Evolutionary conservation across 257 asterid genomes (phyloP), one percentile per base, ranked within the genome.

Genomic region (Datura wrightii): DNA sequence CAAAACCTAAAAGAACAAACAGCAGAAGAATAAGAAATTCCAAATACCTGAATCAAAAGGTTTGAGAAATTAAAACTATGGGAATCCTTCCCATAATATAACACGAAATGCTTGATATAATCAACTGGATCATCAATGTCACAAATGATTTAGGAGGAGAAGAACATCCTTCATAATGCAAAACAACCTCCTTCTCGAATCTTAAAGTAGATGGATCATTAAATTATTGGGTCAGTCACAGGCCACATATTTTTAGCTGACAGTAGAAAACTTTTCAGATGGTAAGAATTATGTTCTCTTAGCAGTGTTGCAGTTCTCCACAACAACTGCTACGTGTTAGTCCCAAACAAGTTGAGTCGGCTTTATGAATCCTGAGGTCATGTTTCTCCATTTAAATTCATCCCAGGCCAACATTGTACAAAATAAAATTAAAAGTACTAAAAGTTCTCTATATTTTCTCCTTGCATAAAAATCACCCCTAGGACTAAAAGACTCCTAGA

Each of bases 1-100:
- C 53, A 69, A 39, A 16, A 69, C 3, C 79, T 69, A 41, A 69
- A 69, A 69, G 79, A 69, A 16, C 8, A 69, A 70, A 42, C 79
- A 42, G 9, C 37, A 69, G 16, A 70, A 42, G 9, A n/a, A 18
- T 18, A 41, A 42, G 15, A 18, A 42, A 70, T 70, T 67, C 24
- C 53, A 16, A 69, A 48, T 67, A 39, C 7, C 44, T 1, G 44
- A 42, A 70, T 70, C 4, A 18, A 41, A 42, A 70, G 79, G 79
- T 42, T 42, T 42, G 36, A 41, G 9, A 70, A 70, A 18, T 41
- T 69, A 69, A 18, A 42, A 42, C 37, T 42, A 8, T 18, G 9
- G 10, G 36, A 70, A 70, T 41, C 79, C 8, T 42, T 34, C 16
- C 9, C 10, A 42, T 42, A 42, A 70, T 70, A 42, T 42, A 41